Base-by-base conservation (phyloP, 1,284 basidiomycete genomes). In the Blastosporella zonata region DNA sequence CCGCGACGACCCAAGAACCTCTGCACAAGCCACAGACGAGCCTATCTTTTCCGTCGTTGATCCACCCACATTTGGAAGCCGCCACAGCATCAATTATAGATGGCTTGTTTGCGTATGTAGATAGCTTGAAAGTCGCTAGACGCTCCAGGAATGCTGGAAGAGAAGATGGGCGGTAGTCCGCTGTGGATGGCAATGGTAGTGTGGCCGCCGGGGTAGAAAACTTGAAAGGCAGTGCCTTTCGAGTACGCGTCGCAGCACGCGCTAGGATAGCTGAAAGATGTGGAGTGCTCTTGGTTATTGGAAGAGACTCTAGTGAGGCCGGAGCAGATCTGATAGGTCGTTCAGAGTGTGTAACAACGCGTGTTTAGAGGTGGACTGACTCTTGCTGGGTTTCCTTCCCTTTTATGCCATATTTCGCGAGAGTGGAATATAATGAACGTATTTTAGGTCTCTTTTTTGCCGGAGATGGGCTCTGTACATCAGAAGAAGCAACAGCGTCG, bases 91-190 rank as follows among this genome's bases (percentile, higher is more conserved):
- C 81, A 23, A 90, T 82, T 9, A 73, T 68, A 1, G 77, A 46
- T 0, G 88, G 87, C 61, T 91, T 91, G 55, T 84, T 86, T 20
- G 83, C 73, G 57, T 90, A 91, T 0, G 88, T 89, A 5, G 84
- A 69, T 15, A 90, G 74, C 62, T 85, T 90, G 66, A 78, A 91
- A 0, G 88, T 89, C 0, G 79, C 71, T 2, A 91, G 76, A 27
- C 89, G 84, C 12, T 75, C 69, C 25, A 91, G 67, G 60, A 91
- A 87, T 1, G 82, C 86, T 1, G 77, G 65, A 5, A 77, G 75
- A 8, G 88, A 90, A 3, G 87, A 88, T 3, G 89, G 88, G 42
- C 86, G 74, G 59, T 90, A 91, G 50, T 89, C 85, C 3, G 79
- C 76, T 2, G 70, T 67, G 4, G 72, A 49, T 3, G 74, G 62